Evolutionary conservation across 1,284 basidiomycete species (phyloP), one percentile per base, ranked within the genome.

Genomic region (Rhodofomes roseus): DNA sequence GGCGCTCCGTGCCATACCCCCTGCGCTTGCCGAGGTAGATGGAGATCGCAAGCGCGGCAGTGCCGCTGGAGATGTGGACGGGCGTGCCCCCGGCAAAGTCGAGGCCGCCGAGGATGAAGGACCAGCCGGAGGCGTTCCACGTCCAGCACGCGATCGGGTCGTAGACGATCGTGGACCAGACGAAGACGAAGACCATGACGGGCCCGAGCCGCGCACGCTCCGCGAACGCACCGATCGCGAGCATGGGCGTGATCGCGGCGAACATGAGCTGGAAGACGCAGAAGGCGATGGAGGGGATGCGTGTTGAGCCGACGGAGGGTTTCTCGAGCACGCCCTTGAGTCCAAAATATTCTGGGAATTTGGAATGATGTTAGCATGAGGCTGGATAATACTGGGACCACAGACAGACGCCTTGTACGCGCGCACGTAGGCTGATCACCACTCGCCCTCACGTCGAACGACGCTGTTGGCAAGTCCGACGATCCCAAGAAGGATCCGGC

Each of bases 1-100:
- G 84, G 36, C 91, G 85, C 69, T 95, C 91, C 2, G 95, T 96
- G 29, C 96, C 96, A 72, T 96, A 98, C 2, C 96, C 96, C 36
- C 92, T 82, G 60, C 96, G 86, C 68, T 86, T 93, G 59, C 95
- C 96, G 55, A 99, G 88, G 76, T 93, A 98, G 70, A 96, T 79
- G 16, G 92, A 92, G 72, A 97, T 95, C 27, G 95, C 95, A 60
- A 97, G 84, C 0, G 92, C 91, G 4, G 96, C 95, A 16, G 90
- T 92, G 57, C 96, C 96, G 39, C 92, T 95, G 51, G 87, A 89
- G 68, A 97, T 95, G 73, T 97, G 95, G 52, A 98, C 95, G 46
- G 96, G 95, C 14, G 94, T 95, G 63, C 96, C 96, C 52, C 96
- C 96, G n/a, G 96, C 95, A 65, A 95, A 96, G 74, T 96, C 94